These are phyloP conservation scores for Moniliella sp. DNA, from an alignment of 1,284 basidiomycete genomes.

Conservation along the genomic window DNA sequence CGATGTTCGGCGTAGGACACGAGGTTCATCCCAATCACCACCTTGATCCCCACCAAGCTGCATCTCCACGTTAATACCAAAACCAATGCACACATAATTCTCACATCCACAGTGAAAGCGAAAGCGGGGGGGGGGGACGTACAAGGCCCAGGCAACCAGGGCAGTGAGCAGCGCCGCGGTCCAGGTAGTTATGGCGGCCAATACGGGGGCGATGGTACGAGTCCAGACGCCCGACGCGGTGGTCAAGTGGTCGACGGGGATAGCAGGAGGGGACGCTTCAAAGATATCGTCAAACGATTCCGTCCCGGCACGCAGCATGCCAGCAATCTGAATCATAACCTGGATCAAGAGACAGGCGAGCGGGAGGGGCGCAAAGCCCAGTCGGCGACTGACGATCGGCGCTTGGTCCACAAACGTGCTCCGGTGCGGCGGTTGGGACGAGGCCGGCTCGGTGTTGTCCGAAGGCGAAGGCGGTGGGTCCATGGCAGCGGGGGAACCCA, in stretches of 20 bases:
- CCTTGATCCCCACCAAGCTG: conserved; percentile 21
- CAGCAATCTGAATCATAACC: conserved; percentile 55
- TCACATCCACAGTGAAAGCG: not conserved
- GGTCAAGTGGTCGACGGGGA: conserved; percentile 13
- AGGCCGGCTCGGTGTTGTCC: conserved; percentile 5
- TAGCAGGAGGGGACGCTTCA: conserved; percentile 2
- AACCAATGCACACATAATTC: not conserved
- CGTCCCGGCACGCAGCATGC: conserved; percentile 42
- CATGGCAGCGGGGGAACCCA: conserved; percentile 16
- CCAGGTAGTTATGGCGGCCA: not conserved
- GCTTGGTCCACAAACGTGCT: conserved; percentile 86
- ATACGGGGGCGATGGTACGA: no score
- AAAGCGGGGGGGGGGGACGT: conserved; percentile 1
- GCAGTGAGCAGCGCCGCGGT: conserved; percentile 12
- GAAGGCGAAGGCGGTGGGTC: conserved; percentile 49
- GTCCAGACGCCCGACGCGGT: conserved; percentile 20
- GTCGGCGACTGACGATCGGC: conserved; percentile 69
- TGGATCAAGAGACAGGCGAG: conserved; percentile 75
- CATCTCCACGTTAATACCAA: not conserved
- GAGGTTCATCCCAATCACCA: conserved; percentile 23
- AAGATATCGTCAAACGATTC: not conserved
- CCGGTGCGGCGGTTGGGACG: conserved; percentile 41
- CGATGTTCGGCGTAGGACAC: conserved; percentile 20
- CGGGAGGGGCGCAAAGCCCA: conserved; percentile 81
- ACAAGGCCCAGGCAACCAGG: conserved; percentile 15